These are phyloP conservation scores for Hypericum perforatum DNA, from an alignment of 345 rosid species.

Conservation along the genomic window DNA sequence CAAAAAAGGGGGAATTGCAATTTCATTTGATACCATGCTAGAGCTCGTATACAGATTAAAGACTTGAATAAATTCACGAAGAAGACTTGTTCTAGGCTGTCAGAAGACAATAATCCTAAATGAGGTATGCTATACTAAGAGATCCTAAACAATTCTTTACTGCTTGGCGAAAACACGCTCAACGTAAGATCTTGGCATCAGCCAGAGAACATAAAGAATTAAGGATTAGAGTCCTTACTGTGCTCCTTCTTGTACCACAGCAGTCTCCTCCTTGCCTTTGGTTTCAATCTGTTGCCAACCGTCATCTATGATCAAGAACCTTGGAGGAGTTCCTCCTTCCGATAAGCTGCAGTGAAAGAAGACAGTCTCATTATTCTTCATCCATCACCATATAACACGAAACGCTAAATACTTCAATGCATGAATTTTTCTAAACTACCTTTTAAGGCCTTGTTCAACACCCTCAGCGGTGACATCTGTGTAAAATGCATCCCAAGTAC, in stretches of 20 bases:
- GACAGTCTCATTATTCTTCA: conserved; percentile 10
- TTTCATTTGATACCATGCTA: too few relatives aligned
- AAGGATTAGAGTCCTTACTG: conserved; percentile 49
- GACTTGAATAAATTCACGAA: too few relatives aligned
- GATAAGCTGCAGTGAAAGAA: conserved; percentile 54
- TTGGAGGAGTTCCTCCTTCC: conserved; percentile 85
- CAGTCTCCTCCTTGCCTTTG: conserved; percentile 53
- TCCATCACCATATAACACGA: not conserved
- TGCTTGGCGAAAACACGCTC: not conserved
- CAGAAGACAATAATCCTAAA: too few relatives aligned
- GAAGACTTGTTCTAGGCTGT: too few relatives aligned
- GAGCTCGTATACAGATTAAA: too few relatives aligned
- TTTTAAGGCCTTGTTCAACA: conserved; percentile 79
- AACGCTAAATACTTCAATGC: conserved; percentile 4
- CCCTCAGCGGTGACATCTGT: conserved; percentile 96
- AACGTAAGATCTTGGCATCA: not conserved
- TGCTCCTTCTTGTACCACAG: conserved; percentile 88
- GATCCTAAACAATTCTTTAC: too few relatives aligned
- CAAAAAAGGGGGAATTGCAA: not conserved
- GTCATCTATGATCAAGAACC: conserved; percentile 87
- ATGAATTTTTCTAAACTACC: conserved; percentile 31
- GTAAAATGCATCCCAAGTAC: conserved; percentile 99
- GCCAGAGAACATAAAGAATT: conserved; percentile 3
- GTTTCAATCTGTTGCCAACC: conserved; percentile 98
- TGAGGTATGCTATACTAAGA: too few relatives aligned